phyloP scores from a whole-genome alignment of 1,284 basidiomycete species.

The Trichosporon sp. region DNA sequence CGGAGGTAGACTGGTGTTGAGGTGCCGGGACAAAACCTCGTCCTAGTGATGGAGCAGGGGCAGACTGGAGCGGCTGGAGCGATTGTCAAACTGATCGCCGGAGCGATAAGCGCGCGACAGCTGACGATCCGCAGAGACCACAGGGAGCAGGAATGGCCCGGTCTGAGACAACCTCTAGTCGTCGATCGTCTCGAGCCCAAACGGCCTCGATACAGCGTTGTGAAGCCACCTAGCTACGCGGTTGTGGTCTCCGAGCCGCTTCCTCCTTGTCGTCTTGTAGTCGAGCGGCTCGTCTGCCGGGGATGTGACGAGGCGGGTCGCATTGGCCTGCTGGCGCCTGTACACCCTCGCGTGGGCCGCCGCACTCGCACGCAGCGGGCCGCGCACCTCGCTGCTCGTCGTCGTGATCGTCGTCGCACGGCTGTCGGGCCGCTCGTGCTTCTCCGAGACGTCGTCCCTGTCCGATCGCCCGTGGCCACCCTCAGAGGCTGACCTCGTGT shows the following conservation, averaged over 20 bases:
- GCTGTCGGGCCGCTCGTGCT: not conserved
- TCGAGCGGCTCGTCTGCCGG: not conserved
- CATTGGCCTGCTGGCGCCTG: not conserved
- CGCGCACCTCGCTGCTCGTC: not conserved
- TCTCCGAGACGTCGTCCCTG: too few species aligned
- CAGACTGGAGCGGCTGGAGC: too few species aligned
- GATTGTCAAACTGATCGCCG: too few species aligned
- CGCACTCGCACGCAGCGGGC: constrained; percentile 1
- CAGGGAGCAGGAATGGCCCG: too few species aligned
- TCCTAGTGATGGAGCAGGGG: too few species aligned
- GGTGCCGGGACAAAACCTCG: too few species aligned
- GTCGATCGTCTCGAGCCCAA: constrained; percentile 4
- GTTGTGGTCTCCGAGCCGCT: not conserved
- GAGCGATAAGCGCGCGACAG: too few species aligned
- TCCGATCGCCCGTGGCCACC: too few species aligned
- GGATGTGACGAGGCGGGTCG: not conserved
- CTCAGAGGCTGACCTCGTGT: too few species aligned
- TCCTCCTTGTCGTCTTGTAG: not conserved
- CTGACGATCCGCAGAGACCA: too few species aligned
- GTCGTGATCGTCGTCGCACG: not conserved
- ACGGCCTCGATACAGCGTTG: not conserved
- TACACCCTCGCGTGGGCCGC: constrained; percentile 4
- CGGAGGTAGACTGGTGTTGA: too few species aligned
- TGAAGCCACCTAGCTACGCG: constrained; percentile 1
- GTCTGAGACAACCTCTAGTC: not conserved